Evolutionary conservation across 2,329 filamentous ascomycete genomes (phyloP), one percentile per base, ranked within the genome.

Genomic region (Aaosphaeria arxii): DNA sequence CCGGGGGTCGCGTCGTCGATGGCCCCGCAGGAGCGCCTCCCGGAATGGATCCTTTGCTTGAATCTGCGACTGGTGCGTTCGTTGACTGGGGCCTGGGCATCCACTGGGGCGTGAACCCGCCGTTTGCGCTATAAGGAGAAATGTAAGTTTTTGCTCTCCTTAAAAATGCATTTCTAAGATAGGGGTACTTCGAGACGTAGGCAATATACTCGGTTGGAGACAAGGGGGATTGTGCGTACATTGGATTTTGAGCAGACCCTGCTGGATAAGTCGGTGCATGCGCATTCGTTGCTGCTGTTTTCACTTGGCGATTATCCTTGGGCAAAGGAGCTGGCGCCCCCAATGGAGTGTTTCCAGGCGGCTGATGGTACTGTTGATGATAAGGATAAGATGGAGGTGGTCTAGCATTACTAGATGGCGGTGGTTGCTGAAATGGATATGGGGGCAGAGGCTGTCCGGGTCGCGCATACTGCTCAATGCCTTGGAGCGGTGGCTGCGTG

Each of bases 131-230:
- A 58, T 76, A 77, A 49, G 74, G 74, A 52, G 73, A 76, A 46
- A 73, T 68, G 63, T 77, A 76, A 60, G 69, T 69, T 59, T 73
- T 71, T 53, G 70, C 69, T 60, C 71, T 65, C 50, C 73, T 65
- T 43, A 72, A 68, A 58, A 71, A 75, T 46, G 71, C 70, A 51
- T 75, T 74, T 48, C 66, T 67, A 32, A 77, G 63, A 54, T 76
- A 76, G 7, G 74, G 74, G 51, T 74, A 77, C 48, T 72, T 69
- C 55, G 69, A 66, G 39, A 76, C 56, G 52, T 74, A 71, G 56
- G 65, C 59, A 54, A 76, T 54, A 52, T 75, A 76, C 47, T 71
- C 63, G 56, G 51, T 47, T 47, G 57, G 62, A 17, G 56, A 59
- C 13, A 60, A 63, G 32, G 66, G 56, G 55, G 55, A 55, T 57